Conservation (phyloP, 176 grass and related monocot species). For the Pontederia paniculata region DNA sequence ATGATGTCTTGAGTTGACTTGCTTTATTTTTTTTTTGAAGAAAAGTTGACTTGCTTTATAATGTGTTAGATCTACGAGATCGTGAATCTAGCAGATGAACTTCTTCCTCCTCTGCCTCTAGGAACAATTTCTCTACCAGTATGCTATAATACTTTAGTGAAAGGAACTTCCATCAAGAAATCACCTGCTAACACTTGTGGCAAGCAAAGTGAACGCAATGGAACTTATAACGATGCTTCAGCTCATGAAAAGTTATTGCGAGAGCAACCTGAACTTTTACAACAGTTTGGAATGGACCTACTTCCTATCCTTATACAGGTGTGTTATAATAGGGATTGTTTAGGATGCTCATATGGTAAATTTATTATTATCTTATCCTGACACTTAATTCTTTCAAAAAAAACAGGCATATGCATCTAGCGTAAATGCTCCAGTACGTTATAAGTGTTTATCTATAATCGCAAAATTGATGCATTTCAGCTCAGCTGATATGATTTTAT, state of each 20-base stretch:
- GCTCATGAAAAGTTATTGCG: conserved; percentile 59
- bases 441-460: conserved; percentile 70
- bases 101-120: conserved; percentile 64
- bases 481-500: conserved; percentile 74
- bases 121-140: conserved; percentile 61
- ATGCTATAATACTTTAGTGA: conserved; percentile 34
- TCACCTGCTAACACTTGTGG: conserved; percentile 16
- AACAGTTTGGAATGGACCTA: conserved; percentile 79
- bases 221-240: conserved; percentile 33
- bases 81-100: conserved; percentile 69
- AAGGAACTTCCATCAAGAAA: conserved; percentile 47
- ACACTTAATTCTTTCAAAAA: conserved; percentile 6
- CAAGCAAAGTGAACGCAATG: conserved; percentile 37
- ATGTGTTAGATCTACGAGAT: conserved; percentile 65
- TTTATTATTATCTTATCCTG: background rate
- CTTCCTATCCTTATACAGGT: conserved; percentile 80
- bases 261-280: conserved; percentile 82
- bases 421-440: conserved; percentile 61
- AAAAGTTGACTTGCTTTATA: conserved; percentile 6
- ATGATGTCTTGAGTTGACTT: too few species aligned
- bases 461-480: conserved; percentile 82
- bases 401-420: conserved; percentile 71
- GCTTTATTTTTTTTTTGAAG: background rate
- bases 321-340: conserved; percentile 4
- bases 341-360: conserved; percentile 14